Base-by-base conservation (phyloP, 2,329 filamentous ascomycete species). In the Colletotrichum gigasporum region DNA sequence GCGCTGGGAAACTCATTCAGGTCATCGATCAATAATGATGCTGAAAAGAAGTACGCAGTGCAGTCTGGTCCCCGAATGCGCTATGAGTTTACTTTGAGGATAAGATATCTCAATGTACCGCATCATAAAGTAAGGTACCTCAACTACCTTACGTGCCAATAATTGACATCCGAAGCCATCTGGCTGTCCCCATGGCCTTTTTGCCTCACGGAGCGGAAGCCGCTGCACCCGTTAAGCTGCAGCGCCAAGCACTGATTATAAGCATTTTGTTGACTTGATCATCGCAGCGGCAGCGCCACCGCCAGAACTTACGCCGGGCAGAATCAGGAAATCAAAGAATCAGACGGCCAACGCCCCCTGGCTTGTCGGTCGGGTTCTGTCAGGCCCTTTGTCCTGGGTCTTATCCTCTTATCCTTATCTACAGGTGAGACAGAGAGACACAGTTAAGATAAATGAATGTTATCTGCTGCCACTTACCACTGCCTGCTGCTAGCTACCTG, bases 381-480 rank as follows among this genome's bases (percentile, higher is more conserved):
- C n/a, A n/a, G n/a, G n/a, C n/a, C n/a, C n/a, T n/a, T 34, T 34
- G 30, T 34, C 30, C 30, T 34, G n/a, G n/a, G n/a, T n/a, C n/a
- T n/a, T n/a, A n/a, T n/a, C n/a, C n/a, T n/a, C n/a, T n/a, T n/a
- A n/a, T n/a, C n/a, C 30, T 45, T 44, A 48, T 45, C 34, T 41
- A n/a, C n/a, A 41, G 41, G 41, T 55, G 57, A 65, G 48, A 65
- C 62, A 50, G 22, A 52, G 12, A 32, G 60, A 52, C 45, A 22
- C 60, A 52, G 55, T 32, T 48, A 5, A 41, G 14, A 14, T 35
- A 28, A 48, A 14, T 35, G 22, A 48, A 42, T 48, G 34, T 37
- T 42, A 47, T 26, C 26, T 39, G 54, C 37, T 37, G 45, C n/a
- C 20, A 34, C 22, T 26, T n/a, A 39, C 26, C 8, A 14, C 20